Percentiles rank a stretch among this genome's conserved stretches.
phyloP scores from a whole-genome alignment of 352 stramenopile genomes.

The Phytopythium sindhum region DNA sequence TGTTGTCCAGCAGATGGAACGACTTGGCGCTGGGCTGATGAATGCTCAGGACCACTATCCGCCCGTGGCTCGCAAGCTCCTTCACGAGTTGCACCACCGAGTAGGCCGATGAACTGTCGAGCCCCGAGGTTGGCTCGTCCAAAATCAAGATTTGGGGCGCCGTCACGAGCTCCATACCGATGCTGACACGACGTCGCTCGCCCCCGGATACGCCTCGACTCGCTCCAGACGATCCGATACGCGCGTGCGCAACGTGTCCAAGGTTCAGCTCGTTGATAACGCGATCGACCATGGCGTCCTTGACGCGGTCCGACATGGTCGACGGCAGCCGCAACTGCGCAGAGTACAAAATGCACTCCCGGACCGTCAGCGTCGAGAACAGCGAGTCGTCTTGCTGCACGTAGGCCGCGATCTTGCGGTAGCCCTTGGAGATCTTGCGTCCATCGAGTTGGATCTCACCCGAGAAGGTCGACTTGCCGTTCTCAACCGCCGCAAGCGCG shows the following conservation, averaged over 20 bases:
- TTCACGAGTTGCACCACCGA: slow-evolving; percentile 90
- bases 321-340: slow-evolving; percentile 67
- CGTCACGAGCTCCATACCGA: slow-evolving; percentile 93
- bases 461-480: slow-evolving; percentile 44
- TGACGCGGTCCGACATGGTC: slow-evolving; percentile 42
- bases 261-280: slow-evolving; percentile 76
- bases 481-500: slow-evolving; percentile 67
- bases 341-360: slow-evolving; percentile 83
- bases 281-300: slow-evolving; percentile 64
- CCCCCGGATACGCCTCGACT: slow-evolving; percentile 90
- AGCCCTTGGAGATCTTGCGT: slow-evolving; percentile 46
- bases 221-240: slow-evolving; percentile 42
- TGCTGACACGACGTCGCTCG: slow-evolving; percentile 90
- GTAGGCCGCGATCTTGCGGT: slow-evolving; percentile 78
- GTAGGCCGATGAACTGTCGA: slow-evolving; percentile 90
- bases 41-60: slow-evolving; percentile 84
- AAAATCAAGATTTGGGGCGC: slow-evolving; percentile 84
- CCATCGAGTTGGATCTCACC: slow-evolving; percentile 67
- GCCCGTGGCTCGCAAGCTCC: slow-evolving; percentile 72
- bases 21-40: slow-evolving; percentile 91
- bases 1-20: slow-evolving; percentile 87
- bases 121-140: slow-evolving; percentile 91
- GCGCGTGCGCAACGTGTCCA: slow-evolving; percentile 50
- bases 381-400: slow-evolving; percentile 87
- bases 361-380: slow-evolving; percentile 77